A percentile compares a stretch with the other conserved stretches of the same genome.
Evolutionary conservation across 2,329 filamentous ascomycete species (phyloP).

Genomic region (Fusarium paranaense): DNA sequence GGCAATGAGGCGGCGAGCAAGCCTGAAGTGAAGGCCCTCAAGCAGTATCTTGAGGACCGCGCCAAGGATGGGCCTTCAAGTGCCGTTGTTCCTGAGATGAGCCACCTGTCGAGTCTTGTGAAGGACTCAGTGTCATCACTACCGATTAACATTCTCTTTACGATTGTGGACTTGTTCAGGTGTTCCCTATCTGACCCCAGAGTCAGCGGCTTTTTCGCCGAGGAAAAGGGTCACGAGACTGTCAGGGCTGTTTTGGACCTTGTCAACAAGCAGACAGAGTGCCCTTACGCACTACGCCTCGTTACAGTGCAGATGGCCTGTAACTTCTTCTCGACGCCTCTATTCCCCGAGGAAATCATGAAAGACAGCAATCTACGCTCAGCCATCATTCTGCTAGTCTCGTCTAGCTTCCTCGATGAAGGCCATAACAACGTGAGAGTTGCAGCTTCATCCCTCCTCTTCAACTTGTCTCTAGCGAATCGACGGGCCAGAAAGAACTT

Average conservation of each 20-base stretch:
- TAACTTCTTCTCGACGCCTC: constrained; percentile 82
- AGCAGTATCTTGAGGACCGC: constrained; percentile 76
- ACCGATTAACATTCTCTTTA: constrained; percentile 76
- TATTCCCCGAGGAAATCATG: constrained; percentile 76
- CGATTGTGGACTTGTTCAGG: constrained; percentile 86
- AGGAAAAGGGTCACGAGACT: constrained; percentile 75
- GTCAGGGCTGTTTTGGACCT: constrained; percentile 70
- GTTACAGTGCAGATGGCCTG: constrained; percentile 86
- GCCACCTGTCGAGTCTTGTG: constrained; percentile 72
- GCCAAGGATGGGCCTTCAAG: constrained; percentile 69
- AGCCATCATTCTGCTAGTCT: constrained; percentile 76
- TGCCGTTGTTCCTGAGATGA: constrained; percentile 77
- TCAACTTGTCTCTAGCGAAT: constrained; percentile 82
- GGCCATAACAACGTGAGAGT: constrained; percentile 80
- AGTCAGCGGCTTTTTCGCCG: constrained; percentile 84
- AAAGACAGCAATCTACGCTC: constrained; percentile 62
- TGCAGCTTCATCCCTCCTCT: constrained; percentile 84
- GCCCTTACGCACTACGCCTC: constrained; percentile 85
- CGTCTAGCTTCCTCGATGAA: constrained; percentile 82
- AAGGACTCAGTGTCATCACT: constrained; percentile 65
- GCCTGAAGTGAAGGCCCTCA: constrained; percentile 71
- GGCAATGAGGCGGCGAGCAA: constrained; percentile 67
- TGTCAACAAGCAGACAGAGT: constrained; percentile 66
- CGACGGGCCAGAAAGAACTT: constrained; percentile 71
- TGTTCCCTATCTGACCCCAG: constrained; percentile 81